Evolutionary conservation across 176 grass and related monocot species (phyloP).

Genomic region (Stipa capillata): DNA sequence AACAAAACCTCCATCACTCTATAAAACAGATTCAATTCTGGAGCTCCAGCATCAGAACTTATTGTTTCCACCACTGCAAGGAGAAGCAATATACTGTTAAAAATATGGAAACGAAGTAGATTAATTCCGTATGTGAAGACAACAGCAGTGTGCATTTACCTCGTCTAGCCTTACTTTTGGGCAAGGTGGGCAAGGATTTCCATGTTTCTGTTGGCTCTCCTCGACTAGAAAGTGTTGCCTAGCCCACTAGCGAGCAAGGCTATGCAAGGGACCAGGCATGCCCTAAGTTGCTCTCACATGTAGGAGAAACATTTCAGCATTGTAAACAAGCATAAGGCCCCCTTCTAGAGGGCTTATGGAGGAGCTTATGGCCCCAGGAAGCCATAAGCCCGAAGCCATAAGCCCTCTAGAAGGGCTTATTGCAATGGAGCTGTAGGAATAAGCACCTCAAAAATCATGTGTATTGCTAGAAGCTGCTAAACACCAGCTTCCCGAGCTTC

Average conservation of each 20-base stretch:
- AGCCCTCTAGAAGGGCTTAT: no score
- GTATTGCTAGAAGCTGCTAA: no score
- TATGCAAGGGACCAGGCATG: neutral
- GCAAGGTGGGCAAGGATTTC: neutral
- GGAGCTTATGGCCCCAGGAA: no score
- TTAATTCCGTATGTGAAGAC: neutral
- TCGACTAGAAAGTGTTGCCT: neutral
- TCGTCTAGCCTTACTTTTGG: neutral
- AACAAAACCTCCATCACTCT: no score
- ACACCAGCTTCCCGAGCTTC: no score
- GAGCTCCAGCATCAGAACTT: constrained; percentile 38
- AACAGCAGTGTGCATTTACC: neutral
- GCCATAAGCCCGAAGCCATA: no score
- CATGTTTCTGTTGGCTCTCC: neutral
- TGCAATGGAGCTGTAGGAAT: no score
- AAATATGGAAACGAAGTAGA: neutral
- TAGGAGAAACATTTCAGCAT: neutral
- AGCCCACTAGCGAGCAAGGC: neutral
- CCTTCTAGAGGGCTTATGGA: no score
- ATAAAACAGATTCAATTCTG: constrained; percentile 30
- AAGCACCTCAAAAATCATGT: no score
- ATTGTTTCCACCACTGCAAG: constrained; percentile 33
- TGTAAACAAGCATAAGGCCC: no score
- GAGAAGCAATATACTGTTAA: neutral
- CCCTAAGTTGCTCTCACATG: neutral